A percentile compares a stretch with the other conserved stretches of the same genome.
Evolutionary conservation across 2,329 filamentous ascomycete genomes (phyloP).

Genomic region (Pseudocercospora vitis): DNA sequence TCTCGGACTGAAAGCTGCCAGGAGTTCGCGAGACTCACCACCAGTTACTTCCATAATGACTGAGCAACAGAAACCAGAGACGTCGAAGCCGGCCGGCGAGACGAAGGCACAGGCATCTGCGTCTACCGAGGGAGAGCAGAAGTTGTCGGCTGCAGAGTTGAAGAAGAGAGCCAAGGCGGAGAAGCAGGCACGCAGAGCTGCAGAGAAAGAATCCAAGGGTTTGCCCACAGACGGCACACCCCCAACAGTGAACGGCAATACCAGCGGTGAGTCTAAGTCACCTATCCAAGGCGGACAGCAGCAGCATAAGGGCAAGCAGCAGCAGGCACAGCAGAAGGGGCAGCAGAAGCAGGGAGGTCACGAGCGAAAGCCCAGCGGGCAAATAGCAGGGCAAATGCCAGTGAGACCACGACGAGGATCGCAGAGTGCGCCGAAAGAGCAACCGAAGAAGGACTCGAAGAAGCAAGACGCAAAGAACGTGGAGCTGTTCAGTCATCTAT

Average conservation of each 20-base stretch:
- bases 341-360: conserved; percentile 28
- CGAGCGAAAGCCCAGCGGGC: conserved; percentile 32
- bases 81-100: conserved; percentile 9
- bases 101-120: conserved; percentile 20
- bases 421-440: conserved; percentile 41
- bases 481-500: conserved; percentile 68
- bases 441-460: conserved; percentile 47
- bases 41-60: conserved; percentile 18
- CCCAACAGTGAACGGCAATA: conserved; percentile 14
- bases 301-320: conserved; percentile 27
- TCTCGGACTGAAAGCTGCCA: background rate
- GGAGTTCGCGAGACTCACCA: background rate
- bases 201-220: conserved; percentile 35
- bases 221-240: conserved; percentile 11
- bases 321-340: conserved; percentile 38
- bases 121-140: conserved; percentile 40
- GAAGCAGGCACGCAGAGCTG: conserved; percentile 79
- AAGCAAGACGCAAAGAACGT: conserved; percentile 62
- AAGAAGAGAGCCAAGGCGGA: conserved; percentile 90
- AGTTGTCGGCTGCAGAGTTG: conserved; percentile 72
- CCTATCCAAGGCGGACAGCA: conserved; percentile 17
- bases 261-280: conserved; percentile 25
- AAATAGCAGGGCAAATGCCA: conserved; percentile 33
- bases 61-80: conserved; percentile 21
- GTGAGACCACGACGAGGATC: conserved; percentile 27